These are phyloP conservation scores for Amanita phalloides DNA, from an alignment of 768 basidiomycete genomes.

Conservation along the genomic window DNA sequence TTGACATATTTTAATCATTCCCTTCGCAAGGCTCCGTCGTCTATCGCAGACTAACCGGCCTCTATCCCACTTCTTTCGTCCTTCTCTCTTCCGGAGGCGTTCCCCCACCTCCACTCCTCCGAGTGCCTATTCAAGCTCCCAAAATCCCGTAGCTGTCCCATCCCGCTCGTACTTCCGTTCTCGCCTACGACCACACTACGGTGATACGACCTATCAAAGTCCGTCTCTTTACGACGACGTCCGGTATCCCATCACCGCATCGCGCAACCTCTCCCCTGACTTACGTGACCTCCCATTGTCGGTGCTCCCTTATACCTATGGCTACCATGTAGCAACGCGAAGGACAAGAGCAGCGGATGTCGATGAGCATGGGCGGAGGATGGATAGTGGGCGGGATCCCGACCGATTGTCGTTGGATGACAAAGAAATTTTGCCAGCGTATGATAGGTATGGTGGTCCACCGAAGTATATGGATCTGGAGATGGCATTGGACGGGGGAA, in stretches of 20 bases:
- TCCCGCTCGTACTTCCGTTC: not conserved
- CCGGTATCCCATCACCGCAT: conserved; percentile 8
- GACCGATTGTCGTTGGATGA: conserved; percentile 21
- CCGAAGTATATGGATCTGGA: conserved; percentile 29
- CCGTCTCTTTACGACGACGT: not conserved
- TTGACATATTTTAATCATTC: not conserved
- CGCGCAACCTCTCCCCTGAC: not conserved
- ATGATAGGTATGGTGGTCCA: conserved; percentile 32
- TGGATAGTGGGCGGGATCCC: conserved; percentile 9
- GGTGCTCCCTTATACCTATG: not conserved
- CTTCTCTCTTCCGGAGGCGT: not conserved
- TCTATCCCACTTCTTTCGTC: not conserved
- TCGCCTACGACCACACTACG: not conserved
- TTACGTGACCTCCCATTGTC: not conserved
- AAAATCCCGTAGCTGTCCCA: not conserved
- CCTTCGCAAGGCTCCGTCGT: not conserved
- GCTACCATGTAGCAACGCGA: not conserved
- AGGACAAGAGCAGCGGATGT: conserved; percentile 22
- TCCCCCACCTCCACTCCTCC: not conserved
- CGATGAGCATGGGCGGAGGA: conserved; percentile 29
- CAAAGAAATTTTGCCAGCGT: conserved; percentile 39
- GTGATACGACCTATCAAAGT: not conserved
- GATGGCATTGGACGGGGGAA: not conserved
- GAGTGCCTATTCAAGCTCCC: not conserved
- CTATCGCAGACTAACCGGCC: not conserved